A percentile compares a stretch with the other conserved stretches of the same genome.
Evolutionary conservation across 176 grass and related monocot species (phyloP).

Genomic region (Avena atlantica): DNA sequence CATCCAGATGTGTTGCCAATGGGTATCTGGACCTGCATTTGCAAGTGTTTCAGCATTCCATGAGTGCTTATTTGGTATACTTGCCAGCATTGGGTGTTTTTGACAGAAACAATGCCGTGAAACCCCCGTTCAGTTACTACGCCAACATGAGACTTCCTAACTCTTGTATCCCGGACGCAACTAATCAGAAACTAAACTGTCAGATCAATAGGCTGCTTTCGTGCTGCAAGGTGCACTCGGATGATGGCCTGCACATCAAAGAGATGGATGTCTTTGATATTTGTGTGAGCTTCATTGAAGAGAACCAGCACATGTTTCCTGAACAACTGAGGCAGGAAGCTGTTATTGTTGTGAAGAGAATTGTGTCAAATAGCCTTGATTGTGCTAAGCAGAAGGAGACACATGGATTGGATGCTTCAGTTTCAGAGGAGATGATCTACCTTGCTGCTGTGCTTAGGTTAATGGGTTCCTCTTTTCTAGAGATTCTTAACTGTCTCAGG

Average conservation of each 20-base stretch:
- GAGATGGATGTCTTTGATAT: conserved; percentile 18
- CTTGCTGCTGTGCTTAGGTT: conserved; percentile 52
- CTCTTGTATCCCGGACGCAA: background rate
- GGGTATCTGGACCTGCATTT: conserved; percentile 20
- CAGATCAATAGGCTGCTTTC: conserved; percentile 42
- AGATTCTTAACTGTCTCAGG: conserved; percentile 34
- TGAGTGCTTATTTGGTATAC: conserved; percentile 40
- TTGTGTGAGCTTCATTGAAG: conserved; percentile 39
- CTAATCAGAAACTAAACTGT: conserved; percentile 44
- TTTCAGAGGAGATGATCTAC: conserved; percentile 52
- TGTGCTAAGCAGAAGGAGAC: conserved; percentile 33
- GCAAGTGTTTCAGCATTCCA: conserved; percentile 15
- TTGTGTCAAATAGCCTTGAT: conserved; percentile 38
- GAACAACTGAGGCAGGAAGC: conserved; percentile 48
- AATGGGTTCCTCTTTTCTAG: conserved; percentile 38
- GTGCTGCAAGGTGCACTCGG: conserved; percentile 40
- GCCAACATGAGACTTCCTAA: background rate
- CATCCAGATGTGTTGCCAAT: conserved; percentile 31
- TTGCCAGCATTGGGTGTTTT: conserved; percentile 41
- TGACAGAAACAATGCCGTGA: background rate
- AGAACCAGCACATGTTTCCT: conserved; percentile 51
- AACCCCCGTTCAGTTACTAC: background rate
- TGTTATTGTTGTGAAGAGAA: conserved; percentile 24
- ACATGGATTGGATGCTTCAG: conserved; percentile 3
- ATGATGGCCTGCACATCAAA: conserved; percentile 26